A percentile compares a stretch with the other conserved stretches of the same genome.
These are phyloP conservation scores for Alliaria petiolata DNA, from an alignment of 345 rosid genomes.

Conservation along the genomic window DNA sequence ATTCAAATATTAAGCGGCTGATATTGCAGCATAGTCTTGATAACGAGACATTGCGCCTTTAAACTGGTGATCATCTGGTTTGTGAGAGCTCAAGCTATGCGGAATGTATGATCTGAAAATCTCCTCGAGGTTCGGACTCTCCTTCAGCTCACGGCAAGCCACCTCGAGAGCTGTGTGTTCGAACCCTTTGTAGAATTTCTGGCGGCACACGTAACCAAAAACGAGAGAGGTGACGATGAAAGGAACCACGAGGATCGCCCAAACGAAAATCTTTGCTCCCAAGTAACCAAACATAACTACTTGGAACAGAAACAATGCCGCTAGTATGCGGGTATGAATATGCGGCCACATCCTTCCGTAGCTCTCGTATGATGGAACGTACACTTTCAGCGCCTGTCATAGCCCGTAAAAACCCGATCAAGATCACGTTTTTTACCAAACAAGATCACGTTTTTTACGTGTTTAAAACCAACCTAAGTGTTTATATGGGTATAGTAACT, in stretches of 20 bases:
- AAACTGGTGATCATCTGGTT: slow-evolving; percentile 52
- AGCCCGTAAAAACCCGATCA: neutral
- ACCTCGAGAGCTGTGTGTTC: slow-evolving; percentile 62
- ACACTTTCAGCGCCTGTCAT: slow-evolving; percentile 77
- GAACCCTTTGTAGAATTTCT: slow-evolving; percentile 69
- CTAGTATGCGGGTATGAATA: slow-evolving; percentile 63
- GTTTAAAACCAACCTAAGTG: neutral
- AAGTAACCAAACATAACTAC: slow-evolving; percentile 72
- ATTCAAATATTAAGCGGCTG: slow-evolving; percentile 16
- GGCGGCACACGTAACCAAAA: slow-evolving; percentile 52
- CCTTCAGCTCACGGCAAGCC: slow-evolving; percentile 55
- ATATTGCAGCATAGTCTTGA: slow-evolving; percentile 24
- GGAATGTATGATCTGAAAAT: slow-evolving; percentile 59
- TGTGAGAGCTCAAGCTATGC: slow-evolving; percentile 62
- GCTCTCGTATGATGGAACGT: slow-evolving; percentile 81
- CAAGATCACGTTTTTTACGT: neutral
- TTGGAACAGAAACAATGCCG: slow-evolving; percentile 69
- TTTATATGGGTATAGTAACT: neutral
- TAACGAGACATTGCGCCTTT: slow-evolving; percentile 67
- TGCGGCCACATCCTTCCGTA: slow-evolving; percentile 98
- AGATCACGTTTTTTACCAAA: neutral
- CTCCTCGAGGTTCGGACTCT: slow-evolving; percentile 55
- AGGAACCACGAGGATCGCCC: slow-evolving; percentile 41
- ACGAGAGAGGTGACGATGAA: slow-evolving; percentile 47
- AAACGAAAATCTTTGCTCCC: slow-evolving; percentile 48